Evolutionary conservation across 352 stramenopile species (phyloP).

Genomic region (Phytophthora sansomeana): DNA sequence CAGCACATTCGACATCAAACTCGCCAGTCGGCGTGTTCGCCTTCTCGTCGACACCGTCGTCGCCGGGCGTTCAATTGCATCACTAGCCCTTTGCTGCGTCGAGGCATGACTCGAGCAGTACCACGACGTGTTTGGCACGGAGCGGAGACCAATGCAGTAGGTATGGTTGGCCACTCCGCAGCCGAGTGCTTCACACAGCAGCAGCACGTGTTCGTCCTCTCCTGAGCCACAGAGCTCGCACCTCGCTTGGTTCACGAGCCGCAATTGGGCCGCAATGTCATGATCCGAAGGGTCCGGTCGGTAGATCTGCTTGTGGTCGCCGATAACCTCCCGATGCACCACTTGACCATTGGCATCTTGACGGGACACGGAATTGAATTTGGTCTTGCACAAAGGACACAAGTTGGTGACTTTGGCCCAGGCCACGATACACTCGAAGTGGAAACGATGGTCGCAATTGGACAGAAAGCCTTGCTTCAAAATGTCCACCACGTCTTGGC

Average conservation of each 20-base stretch:
- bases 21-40: slow-evolving; percentile 67
- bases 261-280: slow-evolving; percentile 71
- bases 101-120: slow-evolving; percentile 69
- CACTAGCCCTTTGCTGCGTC: slow-evolving; percentile 51
- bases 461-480: slow-evolving; percentile 63
- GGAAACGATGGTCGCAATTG: slow-evolving; percentile 82
- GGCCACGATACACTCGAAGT: slow-evolving; percentile 85
- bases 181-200: slow-evolving; percentile 76
- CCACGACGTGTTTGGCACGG: slow-evolving; percentile 71
- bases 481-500: slow-evolving; percentile 70
- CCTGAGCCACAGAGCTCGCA: slow-evolving; percentile 78
- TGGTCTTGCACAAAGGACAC: slow-evolving; percentile 83
- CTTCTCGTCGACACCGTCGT: slow-evolving; percentile 72
- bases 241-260: slow-evolving; percentile 73
- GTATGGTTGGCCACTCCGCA: slow-evolving; percentile 77
- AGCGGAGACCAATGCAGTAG: slow-evolving; percentile 71
- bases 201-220: slow-evolving; percentile 82
- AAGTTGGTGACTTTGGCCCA: slow-evolving; percentile 88
- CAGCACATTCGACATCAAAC: slow-evolving; percentile 80
- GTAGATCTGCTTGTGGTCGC: slow-evolving; percentile 72
- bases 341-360: slow-evolving; percentile 46
- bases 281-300: slow-evolving; percentile 67
- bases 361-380: slow-evolving; percentile 67
- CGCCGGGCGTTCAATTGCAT: slow-evolving; percentile 59
- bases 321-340: slow-evolving; percentile 47